Conservation (phyloP, 2,329 filamentous ascomycete species). For the Emmonsiellopsis sp. region DNA sequence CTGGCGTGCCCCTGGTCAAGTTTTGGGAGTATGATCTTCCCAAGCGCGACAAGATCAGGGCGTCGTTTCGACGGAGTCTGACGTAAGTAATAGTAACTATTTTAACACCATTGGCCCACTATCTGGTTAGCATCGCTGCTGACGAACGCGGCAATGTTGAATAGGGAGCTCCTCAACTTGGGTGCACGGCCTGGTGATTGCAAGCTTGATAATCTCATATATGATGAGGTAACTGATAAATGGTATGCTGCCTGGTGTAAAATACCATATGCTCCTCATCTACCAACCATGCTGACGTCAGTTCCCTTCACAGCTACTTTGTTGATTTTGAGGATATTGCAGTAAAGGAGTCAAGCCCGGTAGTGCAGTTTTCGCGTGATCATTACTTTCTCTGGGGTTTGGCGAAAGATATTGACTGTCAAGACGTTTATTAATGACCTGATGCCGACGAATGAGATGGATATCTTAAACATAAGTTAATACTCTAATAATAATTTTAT, state of each 20-base stretch:
- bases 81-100: not conserved
- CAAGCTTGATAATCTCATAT: not conserved
- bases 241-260: not conserved
- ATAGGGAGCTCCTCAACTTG: not conserved
- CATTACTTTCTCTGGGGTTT: not conserved
- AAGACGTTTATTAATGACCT: not conserved
- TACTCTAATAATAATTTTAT: no score
- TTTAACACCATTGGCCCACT: not conserved
- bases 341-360: not conserved
- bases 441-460: no score
- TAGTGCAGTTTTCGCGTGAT: not conserved
- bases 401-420: not conserved
- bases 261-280: not conserved
- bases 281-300: not conserved
- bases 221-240: not conserved
- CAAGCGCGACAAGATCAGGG: not conserved
- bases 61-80: not conserved
- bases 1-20: not conserved
- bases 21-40: constrained; percentile 1
- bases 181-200: not conserved
- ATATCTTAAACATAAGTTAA: no score
- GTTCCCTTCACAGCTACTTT: not conserved
- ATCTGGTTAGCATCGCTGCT: not conserved
- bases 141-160: not conserved
- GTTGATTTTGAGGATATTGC: not conserved